Evolutionary conservation across 1,284 basidiomycete genomes (phyloP), one percentile per base, ranked within the genome.

Genomic region (Moniliella sp.): DNA sequence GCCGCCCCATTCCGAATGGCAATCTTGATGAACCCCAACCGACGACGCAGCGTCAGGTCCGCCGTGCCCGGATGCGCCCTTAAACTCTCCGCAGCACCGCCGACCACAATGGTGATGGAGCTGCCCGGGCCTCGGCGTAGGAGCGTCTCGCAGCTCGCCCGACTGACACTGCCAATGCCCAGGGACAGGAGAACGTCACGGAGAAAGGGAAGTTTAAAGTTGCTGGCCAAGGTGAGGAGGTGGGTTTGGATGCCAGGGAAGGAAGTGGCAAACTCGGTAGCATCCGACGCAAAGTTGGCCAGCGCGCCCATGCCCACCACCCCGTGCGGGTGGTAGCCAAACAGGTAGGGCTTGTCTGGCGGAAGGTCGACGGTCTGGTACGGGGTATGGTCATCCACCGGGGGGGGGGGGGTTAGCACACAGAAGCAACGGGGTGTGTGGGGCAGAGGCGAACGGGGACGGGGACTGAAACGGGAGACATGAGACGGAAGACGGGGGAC

Each of bases 171-270:
- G 61, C 78, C 80, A 32, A 94, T 72, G 8, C 88, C 88, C 40
- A 88, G 40, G 13, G 47, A 40, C 46, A 61, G 45, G 12, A 94
- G 63, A 23, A 91, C 69, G 43, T 99, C 91, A 18, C 91, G 75
- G 61, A 93, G 94, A 48, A 99, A 67, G 3, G 88, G 88, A 36
- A 93, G 71, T 39, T 71, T 67, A 65, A 99, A 99, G 63, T 99
- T 94, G 31, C 36, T 44, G 14, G 71, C 65, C 15, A 93, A 71
- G 0, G 91, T 99, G 17, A 97, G 70, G 15, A 99, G 74, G 60
- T 94, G 84, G 0, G 88, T 82, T 19, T 67, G 71, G 48, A 99
- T 77, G 2, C 84, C 84, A 0, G 91, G 91, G 59, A 86, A 97
- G 27, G 73, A 70, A 23, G 69, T 61, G 1, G 81, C 81, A 64